These are phyloP conservation scores for Wickerhamomyces tratensis DNA, from an alignment of 805 yeast genomes.

Conservation along the genomic window DNA sequence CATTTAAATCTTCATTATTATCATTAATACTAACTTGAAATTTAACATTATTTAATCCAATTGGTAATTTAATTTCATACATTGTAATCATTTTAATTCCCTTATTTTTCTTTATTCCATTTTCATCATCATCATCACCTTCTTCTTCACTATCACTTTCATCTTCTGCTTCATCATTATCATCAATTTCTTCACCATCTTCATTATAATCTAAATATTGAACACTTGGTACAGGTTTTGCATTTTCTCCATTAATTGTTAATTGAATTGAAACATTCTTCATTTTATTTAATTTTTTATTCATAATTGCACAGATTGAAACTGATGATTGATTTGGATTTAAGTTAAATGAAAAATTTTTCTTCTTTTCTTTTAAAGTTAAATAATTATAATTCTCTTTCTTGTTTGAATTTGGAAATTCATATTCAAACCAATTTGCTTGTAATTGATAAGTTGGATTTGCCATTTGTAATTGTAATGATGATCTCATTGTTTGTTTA, in stretches of 20 bases:
- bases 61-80: constrained; percentile 35
- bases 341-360: constrained; percentile 29
- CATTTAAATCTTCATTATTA: not conserved
- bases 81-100: constrained; percentile 15
- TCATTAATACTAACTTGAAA: constrained; percentile 25
- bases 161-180: not conserved
- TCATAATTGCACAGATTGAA: constrained; percentile 32
- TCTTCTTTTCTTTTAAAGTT: not conserved
- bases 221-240: constrained; percentile 33
- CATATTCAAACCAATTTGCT: constrained; percentile 27
- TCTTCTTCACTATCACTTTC: not conserved
- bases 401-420: constrained; percentile 5
- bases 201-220: constrained; percentile 22
- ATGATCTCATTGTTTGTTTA: constrained; percentile 17
- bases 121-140: not conserved
- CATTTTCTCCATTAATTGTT: constrained; percentile 33
- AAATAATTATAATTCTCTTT: too few relatives aligned
- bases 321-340: constrained; percentile 39
- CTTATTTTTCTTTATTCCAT: too few relatives aligned
- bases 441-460: constrained; percentile 10
- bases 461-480: not conserved
- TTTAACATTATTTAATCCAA: constrained; percentile 36
- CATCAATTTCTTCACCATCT: not conserved
- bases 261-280: constrained; percentile 26
- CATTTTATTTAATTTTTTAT: constrained; percentile 28